These are phyloP conservation scores for Flaveria trinervia DNA, from an alignment of 129 eudicot genomes.

Conservation along the genomic window DNA sequence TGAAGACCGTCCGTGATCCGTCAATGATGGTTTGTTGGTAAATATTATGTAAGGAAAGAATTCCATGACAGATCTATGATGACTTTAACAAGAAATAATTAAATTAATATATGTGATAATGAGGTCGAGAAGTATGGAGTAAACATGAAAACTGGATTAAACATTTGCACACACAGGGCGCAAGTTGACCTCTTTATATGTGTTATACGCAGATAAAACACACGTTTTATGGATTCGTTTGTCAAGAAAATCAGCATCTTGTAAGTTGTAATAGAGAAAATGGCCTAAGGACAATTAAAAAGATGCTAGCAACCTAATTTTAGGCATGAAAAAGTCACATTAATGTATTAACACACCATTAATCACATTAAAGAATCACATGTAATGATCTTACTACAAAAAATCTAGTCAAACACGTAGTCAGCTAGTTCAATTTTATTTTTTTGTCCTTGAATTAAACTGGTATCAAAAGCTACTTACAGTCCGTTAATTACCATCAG, in stretches of 20 bases:
- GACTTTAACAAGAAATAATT: neutral
- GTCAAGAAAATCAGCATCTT: neutral
- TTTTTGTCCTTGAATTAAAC: neutral
- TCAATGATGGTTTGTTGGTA: neutral
- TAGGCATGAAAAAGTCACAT: neutral
- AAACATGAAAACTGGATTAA: neutral
- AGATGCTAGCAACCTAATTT: neutral
- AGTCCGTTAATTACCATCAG: neutral
- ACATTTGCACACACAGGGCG: neutral
- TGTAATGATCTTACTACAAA: neutral
- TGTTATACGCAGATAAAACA: neutral
- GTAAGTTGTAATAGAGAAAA: neutral
- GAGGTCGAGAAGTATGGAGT: neutral
- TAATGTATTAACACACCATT: neutral
- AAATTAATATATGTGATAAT: neutral
- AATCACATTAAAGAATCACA: slow-evolving; percentile 5
- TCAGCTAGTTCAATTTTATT: neutral
- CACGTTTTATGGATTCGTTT: neutral
- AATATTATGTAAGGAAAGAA: neutral
- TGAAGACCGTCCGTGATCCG: neutral
- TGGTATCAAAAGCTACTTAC: neutral
- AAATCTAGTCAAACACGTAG: neutral
- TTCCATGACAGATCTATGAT: neutral
- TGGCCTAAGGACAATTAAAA: neutral
- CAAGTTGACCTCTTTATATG: neutral